These are phyloP conservation scores for Boletus coccyginus DNA, from an alignment of 768 basidiomycete species.

Conservation along the genomic window DNA sequence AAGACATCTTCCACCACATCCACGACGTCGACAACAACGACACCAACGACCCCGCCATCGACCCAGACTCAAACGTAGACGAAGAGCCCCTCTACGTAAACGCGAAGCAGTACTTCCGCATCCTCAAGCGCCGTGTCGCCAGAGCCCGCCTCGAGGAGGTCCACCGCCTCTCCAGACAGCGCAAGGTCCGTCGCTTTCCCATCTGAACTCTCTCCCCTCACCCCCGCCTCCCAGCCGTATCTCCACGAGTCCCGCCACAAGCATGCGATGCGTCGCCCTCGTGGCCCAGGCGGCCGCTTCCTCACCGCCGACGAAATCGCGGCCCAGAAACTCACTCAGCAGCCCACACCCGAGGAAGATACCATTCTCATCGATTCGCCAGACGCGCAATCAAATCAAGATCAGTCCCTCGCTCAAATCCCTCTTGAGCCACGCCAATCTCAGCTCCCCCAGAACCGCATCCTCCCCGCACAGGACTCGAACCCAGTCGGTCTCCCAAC, in stretches of 20 bases:
- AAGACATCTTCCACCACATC: conserved; percentile 32
- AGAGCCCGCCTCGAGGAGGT: conserved; percentile 91
- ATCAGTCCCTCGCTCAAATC: background rate
- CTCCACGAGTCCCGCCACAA: conserved; percentile 97
- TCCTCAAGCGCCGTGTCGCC: conserved; percentile 91
- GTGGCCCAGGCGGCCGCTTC: conserved; percentile 97
- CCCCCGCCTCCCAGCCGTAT: conserved; percentile 66
- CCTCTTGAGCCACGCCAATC: conserved; percentile 12
- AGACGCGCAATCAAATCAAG: conserved; percentile 10
- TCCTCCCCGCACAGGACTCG: conserved; percentile 18
- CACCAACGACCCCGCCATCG: conserved; percentile 27
- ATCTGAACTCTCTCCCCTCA: background rate
- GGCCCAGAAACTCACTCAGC: conserved; percentile 56
- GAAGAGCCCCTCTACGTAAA: conserved; percentile 99
- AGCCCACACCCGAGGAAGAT: conserved; percentile 25
- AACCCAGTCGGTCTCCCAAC: conserved; percentile 8
- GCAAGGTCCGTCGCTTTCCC: conserved; percentile 61
- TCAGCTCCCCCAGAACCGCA: conserved; percentile 15
- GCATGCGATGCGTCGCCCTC: conserved; percentile 95
- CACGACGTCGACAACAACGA: conserved; percentile 22
- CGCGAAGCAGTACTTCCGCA: conserved; percentile 98
- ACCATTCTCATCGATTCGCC: conserved; percentile 19
- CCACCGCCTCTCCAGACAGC: conserved; percentile 85
- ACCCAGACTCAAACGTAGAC: conserved; percentile 54
- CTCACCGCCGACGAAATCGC: conserved; percentile 95